Conservation (phyloP, 2,329 filamentous ascomycete genomes). For the Curvularia hawaiiensis region DNA sequence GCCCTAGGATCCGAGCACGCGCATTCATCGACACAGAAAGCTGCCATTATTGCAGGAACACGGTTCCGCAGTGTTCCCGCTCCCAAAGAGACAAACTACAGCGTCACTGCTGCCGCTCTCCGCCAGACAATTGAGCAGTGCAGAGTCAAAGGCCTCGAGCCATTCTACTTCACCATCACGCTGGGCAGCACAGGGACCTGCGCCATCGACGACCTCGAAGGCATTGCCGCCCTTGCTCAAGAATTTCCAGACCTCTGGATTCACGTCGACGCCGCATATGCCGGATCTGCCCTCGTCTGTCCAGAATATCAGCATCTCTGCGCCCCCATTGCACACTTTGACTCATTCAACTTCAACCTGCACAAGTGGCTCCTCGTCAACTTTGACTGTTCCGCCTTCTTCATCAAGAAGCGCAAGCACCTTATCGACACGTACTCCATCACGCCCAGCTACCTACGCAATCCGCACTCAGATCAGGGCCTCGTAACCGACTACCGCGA, state of each 20-base stretch:
- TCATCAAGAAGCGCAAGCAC: conserved; percentile 73
- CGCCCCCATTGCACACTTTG: conserved; percentile 67
- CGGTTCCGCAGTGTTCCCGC: conserved; percentile 74
- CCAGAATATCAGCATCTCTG: conserved; percentile 78
- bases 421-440: conserved; percentile 82
- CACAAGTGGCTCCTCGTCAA: conserved; percentile 98
- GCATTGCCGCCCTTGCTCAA: conserved; percentile 63
- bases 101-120: conserved; percentile 70
- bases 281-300: conserved; percentile 80
- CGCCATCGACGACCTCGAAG: conserved; percentile 79
- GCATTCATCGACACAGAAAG: conserved; percentile 87
- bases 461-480: conserved; percentile 78
- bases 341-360: conserved; percentile 94
- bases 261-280: conserved; percentile 92
- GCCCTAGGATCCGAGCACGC: conserved; percentile 79
- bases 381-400: conserved; percentile 82
- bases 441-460: conserved; percentile 80
- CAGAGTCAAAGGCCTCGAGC: conserved; percentile 72
- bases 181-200: conserved; percentile 89
- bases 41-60: conserved; percentile 83
- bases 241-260: conserved; percentile 76
- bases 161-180: conserved; percentile 84
- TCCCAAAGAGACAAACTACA: conserved; percentile 66
- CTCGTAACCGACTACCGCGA: conserved; percentile 94
- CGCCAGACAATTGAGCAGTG: conserved; percentile 67